These are phyloP conservation scores for Leptomonas seymouri DNA, from an alignment of 208 protist genomes.

Conservation along the genomic window DNA sequence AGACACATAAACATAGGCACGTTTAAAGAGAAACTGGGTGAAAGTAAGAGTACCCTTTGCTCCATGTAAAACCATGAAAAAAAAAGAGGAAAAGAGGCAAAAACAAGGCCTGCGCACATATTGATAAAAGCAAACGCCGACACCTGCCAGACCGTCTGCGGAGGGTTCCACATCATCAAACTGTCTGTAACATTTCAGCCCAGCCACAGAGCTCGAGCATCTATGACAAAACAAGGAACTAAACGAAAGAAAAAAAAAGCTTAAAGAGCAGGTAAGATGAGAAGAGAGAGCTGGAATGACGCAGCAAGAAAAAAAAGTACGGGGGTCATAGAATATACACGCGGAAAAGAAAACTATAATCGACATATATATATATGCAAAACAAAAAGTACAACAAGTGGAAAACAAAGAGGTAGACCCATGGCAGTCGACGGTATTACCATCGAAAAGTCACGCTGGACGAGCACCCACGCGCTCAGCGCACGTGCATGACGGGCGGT, in stretches of 20 bases:
- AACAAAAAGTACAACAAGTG: slow-evolving; percentile 6
- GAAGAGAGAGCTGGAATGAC: slow-evolving; percentile 2
- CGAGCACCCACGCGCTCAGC: neutral
- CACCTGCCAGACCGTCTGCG: neutral
- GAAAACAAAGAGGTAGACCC: slow-evolving; percentile 14
- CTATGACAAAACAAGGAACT: neutral
- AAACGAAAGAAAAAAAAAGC: neutral
- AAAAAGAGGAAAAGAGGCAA: slow-evolving; percentile 5
- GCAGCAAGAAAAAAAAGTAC: neutral
- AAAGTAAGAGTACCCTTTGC: neutral
- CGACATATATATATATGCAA: neutral
- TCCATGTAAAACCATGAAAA: neutral
- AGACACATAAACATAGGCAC: too few species aligned
- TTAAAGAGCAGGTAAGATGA: neutral
- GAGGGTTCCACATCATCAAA: neutral
- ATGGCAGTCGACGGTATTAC: too few species aligned
- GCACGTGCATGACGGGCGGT: slow-evolving; percentile 16
- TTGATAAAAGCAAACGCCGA: slow-evolving; percentile 2
- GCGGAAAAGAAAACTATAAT: neutral
- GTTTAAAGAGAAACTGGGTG: neutral
- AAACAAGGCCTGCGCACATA: neutral
- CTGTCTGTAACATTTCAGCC: too few species aligned
- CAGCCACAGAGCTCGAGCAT: too few species aligned
- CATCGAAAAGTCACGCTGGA: too few species aligned
- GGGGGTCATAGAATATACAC: neutral